Base-by-base conservation (phyloP, 1,139 yeast genomes). In the Debaryomyces coudertii region DNA sequence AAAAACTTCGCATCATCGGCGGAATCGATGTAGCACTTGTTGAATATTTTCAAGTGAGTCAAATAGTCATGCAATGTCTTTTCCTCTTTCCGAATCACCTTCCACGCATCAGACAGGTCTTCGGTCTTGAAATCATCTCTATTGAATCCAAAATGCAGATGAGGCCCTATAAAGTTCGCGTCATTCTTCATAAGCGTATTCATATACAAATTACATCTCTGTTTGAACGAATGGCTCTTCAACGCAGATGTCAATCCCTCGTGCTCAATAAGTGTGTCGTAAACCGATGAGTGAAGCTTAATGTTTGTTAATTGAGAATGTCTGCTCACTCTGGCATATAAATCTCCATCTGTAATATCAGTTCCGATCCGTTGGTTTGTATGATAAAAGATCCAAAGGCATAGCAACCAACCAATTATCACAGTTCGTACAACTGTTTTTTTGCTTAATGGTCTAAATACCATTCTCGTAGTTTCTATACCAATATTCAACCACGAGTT, bases 41-140 rank as follows among this genome's bases (percentile, higher is more conserved):
- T 68, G 50, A 66, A 79, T 2, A 77, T 61, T 43, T 72, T 65
- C 36, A 77, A 48, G 52, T 74, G 77, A 7, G 76, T 52, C 15
- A 76, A 54, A 43, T 68, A 75, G 48, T 75, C 72, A 45, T 71
- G 71, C 53, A 77, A 62, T 1, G 50, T 42, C 45, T 67, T 71
- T 53, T 71, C 74, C 11, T 62, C 61, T 2, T 38, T 28, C 29
- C 53, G 46, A 35, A 57, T 51, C 48, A 53, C 58, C 45, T 54
- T 40, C 49, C 57, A 43, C 47, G 55, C 45, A 44, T 57, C 38
- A 27, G 38, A 52, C 14, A 47, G 49, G 27, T 49, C 50, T 24
- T 25, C 53, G 1, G 25, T 27, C 7, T 40, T 45, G 45, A 46
- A 53, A 6, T 50, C 47, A 34, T 49, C 53, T 25, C 47, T 44